A percentile compares a stretch with the other conserved stretches of the same genome.
Conservation (phyloP, 1,284 basidiomycete species). For the Sanguinoderma infundibulare region DNA sequence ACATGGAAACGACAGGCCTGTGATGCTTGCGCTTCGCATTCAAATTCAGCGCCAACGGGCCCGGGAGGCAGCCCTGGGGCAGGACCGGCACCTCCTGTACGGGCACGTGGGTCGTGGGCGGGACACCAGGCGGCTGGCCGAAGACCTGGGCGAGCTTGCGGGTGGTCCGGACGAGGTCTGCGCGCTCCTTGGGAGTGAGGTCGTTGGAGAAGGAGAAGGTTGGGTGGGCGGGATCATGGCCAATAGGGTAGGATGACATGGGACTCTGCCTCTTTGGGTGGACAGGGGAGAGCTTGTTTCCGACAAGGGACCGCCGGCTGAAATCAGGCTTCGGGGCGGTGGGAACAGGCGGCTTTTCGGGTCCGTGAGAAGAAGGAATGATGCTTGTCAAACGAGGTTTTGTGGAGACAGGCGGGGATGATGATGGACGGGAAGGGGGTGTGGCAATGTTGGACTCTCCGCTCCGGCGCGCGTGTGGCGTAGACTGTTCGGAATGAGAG, state of each 20-base stretch:
- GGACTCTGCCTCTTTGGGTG: conserved; percentile 12
- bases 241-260: conserved; percentile 8
- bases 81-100: conserved; percentile 20
- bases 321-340: conserved; percentile 40
- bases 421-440: conserved; percentile 11
- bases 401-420: not conserved
- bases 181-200: conserved; percentile 68
- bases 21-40: conserved; percentile 34
- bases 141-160: conserved; percentile 82
- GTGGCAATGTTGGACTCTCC: conserved; percentile 20
- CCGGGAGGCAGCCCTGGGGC: conserved; percentile 20
- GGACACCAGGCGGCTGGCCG: conserved; percentile 60
- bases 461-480: conserved; percentile 3
- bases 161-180: conserved; percentile 71
- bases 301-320: conserved; percentile 28
- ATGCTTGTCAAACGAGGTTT: conserved; percentile 25
- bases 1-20: conserved; percentile 47
- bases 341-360: conserved; percentile 48
- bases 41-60: conserved; percentile 20
- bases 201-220: conserved; percentile 62
- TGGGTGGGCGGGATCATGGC: conserved; percentile 37
- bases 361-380: conserved; percentile 21
- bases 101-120: conserved; percentile 21
- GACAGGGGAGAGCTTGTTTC: conserved; percentile 12
- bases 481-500: conserved; percentile 1